Conservation (phyloP, 495 filamentous ascomycete species). For the Jackrogersella multiformis region DNA sequence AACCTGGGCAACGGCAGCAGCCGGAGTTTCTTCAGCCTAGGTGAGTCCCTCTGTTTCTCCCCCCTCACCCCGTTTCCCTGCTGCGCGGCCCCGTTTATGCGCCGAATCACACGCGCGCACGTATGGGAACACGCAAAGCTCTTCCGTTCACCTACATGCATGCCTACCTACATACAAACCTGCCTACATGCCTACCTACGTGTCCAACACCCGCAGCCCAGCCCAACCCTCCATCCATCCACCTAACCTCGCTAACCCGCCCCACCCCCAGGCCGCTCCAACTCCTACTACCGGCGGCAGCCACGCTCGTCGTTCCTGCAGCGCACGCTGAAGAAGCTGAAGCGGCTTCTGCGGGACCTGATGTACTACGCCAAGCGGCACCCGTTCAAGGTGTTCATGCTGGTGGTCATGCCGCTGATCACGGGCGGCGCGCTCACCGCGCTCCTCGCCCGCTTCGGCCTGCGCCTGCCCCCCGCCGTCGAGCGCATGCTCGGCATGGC, state of each 20-base stretch:
- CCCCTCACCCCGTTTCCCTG: slow-evolving; percentile 55
- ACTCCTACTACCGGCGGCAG: slow-evolving; percentile 74
- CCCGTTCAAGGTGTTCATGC: slow-evolving; percentile 83
- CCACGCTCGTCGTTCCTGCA: slow-evolving; percentile 79
- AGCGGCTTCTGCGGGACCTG: slow-evolving; percentile 76
- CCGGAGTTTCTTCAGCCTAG: slow-evolving; percentile 57
- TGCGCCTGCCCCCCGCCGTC: slow-evolving; percentile 71
- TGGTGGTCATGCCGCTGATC: slow-evolving; percentile 84
- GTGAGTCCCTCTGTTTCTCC: slow-evolving; percentile 48
- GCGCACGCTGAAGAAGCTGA: slow-evolving; percentile 73
- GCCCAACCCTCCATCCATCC: neutral
- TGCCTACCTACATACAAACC: slow-evolving; percentile 4
- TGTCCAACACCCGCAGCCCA: neutral
- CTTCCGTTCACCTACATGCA: neutral
- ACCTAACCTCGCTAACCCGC: neutral
- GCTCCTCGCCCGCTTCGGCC: slow-evolving; percentile 76
- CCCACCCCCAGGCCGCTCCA: slow-evolving; percentile 56
- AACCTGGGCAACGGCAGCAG: slow-evolving; percentile 56
- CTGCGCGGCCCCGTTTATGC: slow-evolving; percentile 61
- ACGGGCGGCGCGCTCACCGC: slow-evolving; percentile 80
- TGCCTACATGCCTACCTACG: neutral
- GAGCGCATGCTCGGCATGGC: slow-evolving; percentile 65
- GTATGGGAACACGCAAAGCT: neutral
- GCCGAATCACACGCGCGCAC: slow-evolving; percentile 12
- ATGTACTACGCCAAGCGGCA: slow-evolving; percentile 78